Evolutionary conservation across 1,284 basidiomycete genomes (phyloP).

Genomic region (Earliella scabrosa): DNA sequence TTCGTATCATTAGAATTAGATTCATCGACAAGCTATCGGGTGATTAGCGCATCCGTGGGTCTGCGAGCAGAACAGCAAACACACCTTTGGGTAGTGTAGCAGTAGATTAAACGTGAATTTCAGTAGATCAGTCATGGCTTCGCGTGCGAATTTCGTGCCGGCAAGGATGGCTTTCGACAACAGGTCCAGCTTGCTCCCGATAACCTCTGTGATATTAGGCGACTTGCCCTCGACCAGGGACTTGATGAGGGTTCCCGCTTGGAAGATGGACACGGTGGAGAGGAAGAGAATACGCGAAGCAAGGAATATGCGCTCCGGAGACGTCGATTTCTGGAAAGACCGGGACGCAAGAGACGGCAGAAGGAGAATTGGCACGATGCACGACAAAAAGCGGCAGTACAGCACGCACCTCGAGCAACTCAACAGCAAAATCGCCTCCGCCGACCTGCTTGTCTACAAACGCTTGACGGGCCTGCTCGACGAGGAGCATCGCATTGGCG

Average conservation of each 20-base stretch:
- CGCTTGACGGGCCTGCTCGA: slow-evolving; percentile 61
- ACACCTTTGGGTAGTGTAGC: slow-evolving; percentile 67
- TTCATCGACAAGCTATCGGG: slow-evolving; percentile 39
- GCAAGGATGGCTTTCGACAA: slow-evolving; percentile 49
- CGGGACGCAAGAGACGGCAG: neutral
- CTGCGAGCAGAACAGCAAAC: slow-evolving; percentile 6
- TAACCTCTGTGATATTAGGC: slow-evolving; percentile 61
- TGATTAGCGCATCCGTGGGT: slow-evolving; percentile 17
- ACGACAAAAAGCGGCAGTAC: neutral
- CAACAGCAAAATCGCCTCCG: slow-evolving; percentile 61
- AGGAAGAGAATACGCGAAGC: slow-evolving; percentile 79
- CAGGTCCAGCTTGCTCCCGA: slow-evolving; percentile 61
- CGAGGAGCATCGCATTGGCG: slow-evolving; percentile 75
- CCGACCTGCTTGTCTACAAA: slow-evolving; percentile 62
- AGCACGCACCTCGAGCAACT: slow-evolving; percentile 62
- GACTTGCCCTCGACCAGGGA: slow-evolving; percentile 65
- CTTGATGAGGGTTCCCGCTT: slow-evolving; percentile 50
- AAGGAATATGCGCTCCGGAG: slow-evolving; percentile 71
- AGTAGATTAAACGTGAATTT: slow-evolving; percentile 81
- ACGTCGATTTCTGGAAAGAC: slow-evolving; percentile 57
- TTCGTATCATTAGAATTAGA: slow-evolving; percentile 35
- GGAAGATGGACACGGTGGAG: slow-evolving; percentile 55
- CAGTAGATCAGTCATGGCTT: slow-evolving; percentile 76
- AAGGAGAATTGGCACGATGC: neutral
- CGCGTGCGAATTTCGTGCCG: slow-evolving; percentile 59